These are phyloP conservation scores for Onygenales sp. DNA, from an alignment of 2,329 filamentous ascomycete genomes.

Conservation along the genomic window DNA sequence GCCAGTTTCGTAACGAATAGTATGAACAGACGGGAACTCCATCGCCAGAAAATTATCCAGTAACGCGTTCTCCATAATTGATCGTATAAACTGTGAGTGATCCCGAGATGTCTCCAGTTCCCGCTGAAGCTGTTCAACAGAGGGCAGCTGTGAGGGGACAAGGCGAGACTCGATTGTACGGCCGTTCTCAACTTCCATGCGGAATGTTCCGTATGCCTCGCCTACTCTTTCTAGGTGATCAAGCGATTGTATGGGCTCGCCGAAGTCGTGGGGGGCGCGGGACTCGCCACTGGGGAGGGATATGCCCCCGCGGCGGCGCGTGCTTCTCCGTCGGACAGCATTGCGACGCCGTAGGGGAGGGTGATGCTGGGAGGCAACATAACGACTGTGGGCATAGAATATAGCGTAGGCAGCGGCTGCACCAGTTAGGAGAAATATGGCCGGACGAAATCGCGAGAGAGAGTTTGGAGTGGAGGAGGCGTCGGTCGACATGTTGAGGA, in stretches of 20 bases:
- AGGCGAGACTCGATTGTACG: conserved; percentile 32
- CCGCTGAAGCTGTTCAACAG: conserved; percentile 33
- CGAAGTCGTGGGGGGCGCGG: not conserved
- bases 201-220: conserved; percentile 33
- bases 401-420: conserved; percentile 34
- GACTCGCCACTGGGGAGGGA: conserved; percentile 9
- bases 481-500: conserved; percentile 13
- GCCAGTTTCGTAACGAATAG: conserved; percentile 21
- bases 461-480: conserved; percentile 21
- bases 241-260: conserved; percentile 28
- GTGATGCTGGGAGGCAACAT: conserved; percentile 18
- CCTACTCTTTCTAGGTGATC: conserved; percentile 32
- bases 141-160: conserved; percentile 32
- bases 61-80: conserved; percentile 36
- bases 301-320: conserved; percentile 10
- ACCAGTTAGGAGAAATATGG: conserved; percentile 33
- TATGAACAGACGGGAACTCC: conserved; percentile 30
- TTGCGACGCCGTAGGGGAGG: conserved; percentile 28
- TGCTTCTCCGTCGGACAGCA: conserved; percentile 25
- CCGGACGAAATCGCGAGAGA: conserved; percentile 30
- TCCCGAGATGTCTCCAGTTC: conserved; percentile 28
- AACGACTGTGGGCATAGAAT: conserved; percentile 28
- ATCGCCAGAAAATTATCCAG: conserved; percentile 33
- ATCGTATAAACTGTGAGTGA: conserved; percentile 32
- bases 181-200: conserved; percentile 33